A percentile compares a stretch with the other conserved stretches of the same genome.
Conservation (phyloP, 805 yeast species). For the Nadsonia fulvescens region DNA sequence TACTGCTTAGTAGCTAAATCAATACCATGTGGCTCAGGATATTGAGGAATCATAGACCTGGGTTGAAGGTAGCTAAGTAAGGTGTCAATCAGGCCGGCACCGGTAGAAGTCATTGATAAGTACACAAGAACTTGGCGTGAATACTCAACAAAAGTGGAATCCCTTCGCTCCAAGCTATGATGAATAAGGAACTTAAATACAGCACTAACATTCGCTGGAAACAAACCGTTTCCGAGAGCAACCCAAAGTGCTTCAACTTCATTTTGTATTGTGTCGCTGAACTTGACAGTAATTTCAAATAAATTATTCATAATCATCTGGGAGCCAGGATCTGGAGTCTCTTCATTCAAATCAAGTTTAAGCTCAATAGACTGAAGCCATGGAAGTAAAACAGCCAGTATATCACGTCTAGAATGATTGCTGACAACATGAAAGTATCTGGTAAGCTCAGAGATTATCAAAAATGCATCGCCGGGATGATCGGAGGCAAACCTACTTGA, state of each 20-base stretch:
- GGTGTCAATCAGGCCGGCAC: conserved; percentile 38
- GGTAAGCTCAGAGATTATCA: conserved; percentile 55
- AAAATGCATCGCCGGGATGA: conserved; percentile 40
- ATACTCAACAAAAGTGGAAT: conserved; percentile 56
- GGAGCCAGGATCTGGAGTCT: conserved; percentile 16
- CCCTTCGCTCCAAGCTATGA: conserved; percentile 51
- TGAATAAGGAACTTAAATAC: conserved; percentile 54
- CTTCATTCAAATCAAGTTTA: conserved; percentile 25
- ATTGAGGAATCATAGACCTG: conserved; percentile 72
- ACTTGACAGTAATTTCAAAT: conserved; percentile 69
- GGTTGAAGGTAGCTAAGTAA: conserved; percentile 63
- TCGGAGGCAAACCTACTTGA: conserved; percentile 50
- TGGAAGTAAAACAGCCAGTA: conserved; percentile 65
- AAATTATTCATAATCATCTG: conserved; percentile 64
- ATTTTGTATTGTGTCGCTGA: conserved; percentile 54
- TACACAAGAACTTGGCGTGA: conserved; percentile 71
- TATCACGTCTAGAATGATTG: conserved; percentile 49
- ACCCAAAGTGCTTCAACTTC: conserved; percentile 95
- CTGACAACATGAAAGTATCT: conserved; percentile 46
- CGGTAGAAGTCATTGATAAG: conserved; percentile 30
- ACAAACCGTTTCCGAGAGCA: conserved; percentile 66
- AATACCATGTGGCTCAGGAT: conserved; percentile 19
- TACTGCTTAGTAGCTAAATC: conserved; percentile 23
- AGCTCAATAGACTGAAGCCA: conserved; percentile 82
- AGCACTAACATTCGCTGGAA: conserved; percentile 47